phyloP scores from a whole-genome alignment of 345 rosid species.

The Rhizophora mangle region DNA sequence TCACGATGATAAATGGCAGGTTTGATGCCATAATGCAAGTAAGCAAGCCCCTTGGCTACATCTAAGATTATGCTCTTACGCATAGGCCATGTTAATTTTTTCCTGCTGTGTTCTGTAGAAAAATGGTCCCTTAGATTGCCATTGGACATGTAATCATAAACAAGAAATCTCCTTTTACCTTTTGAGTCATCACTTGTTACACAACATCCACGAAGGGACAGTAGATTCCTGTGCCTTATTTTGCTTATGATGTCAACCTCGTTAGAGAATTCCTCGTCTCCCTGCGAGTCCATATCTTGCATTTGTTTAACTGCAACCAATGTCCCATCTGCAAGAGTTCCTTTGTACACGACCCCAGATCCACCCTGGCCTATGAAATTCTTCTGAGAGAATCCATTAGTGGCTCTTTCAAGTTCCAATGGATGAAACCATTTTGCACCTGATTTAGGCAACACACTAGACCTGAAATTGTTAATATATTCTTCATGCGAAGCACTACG shows the following conservation, averaged over 20 bases:
- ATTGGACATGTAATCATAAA: constrained; percentile 58
- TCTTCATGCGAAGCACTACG: constrained; percentile 32
- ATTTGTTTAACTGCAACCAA: constrained; percentile 51
- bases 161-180: constrained; percentile 49
- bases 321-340: constrained; percentile 47
- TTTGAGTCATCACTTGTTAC: constrained; percentile 38
- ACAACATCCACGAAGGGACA: constrained; percentile 66
- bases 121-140: constrained; percentile 51
- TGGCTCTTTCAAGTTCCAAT: constrained; percentile 49
- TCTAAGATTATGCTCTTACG: constrained; percentile 57
- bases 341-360: constrained; percentile 48
- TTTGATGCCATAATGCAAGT: constrained; percentile 54
- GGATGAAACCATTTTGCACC: constrained; percentile 56
- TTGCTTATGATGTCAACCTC: constrained; percentile 70
- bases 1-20: constrained; percentile 66
- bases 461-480: constrained; percentile 34
- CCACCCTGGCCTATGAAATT: constrained; percentile 57
- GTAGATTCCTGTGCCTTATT: constrained; percentile 57
- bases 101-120: constrained; percentile 11
- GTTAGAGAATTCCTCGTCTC: constrained; percentile 53
- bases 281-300: constrained; percentile 40
- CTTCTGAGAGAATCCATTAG: constrained; percentile 40
- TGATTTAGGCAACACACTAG: constrained; percentile 39
- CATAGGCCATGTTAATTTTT: constrained; percentile 45
- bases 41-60: constrained; percentile 54